Evolutionary conservation across 2,329 filamentous ascomycete genomes (phyloP).

Genomic region (Curvularia lunata): DNA sequence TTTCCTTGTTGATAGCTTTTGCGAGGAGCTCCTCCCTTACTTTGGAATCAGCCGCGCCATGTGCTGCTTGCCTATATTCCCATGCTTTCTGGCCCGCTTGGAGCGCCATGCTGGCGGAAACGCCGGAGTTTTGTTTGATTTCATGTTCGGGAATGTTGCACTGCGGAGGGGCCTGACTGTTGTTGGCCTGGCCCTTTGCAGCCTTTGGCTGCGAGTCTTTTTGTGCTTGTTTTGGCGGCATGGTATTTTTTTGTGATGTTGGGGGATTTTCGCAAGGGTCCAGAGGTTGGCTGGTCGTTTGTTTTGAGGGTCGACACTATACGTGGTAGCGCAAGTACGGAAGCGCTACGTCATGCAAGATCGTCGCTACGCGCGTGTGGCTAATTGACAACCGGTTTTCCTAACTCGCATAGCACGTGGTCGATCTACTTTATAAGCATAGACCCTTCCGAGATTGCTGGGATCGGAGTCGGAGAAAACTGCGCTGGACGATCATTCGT

Average conservation of each 20-base stretch:
- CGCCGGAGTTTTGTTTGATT: constrained; percentile 49
- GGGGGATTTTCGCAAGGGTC: constrained; percentile 1
- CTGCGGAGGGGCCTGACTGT: constrained; percentile 17
- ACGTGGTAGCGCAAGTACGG: constrained; percentile 6
- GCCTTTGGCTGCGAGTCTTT: constrained; percentile 16
- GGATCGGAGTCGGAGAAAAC: background rate
- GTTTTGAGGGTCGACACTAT: constrained; percentile 6
- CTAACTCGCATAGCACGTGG: background rate
- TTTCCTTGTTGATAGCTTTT: constrained; percentile 51
- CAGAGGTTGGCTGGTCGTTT: background rate
- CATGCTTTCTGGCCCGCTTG: constrained; percentile 49
- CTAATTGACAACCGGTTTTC: constrained; percentile 15
- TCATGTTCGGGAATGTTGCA: constrained; percentile 42
- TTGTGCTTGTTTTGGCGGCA: constrained; percentile 16
- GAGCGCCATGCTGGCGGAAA: constrained; percentile 48
- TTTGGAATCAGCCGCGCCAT: constrained; percentile 48
- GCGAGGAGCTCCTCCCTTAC: constrained; percentile 49
- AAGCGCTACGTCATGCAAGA: constrained; percentile 14
- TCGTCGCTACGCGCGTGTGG: constrained; percentile 7
- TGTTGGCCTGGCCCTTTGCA: constrained; percentile 20
- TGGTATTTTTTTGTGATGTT: background rate
- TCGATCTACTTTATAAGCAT: constrained; percentile 3
- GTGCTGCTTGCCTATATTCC: constrained; percentile 50
- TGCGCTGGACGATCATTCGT: background rate
- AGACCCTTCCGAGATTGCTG: background rate